These are phyloP conservation scores for Colletotrichum filicis DNA, from an alignment of 2,329 filamentous ascomycete genomes.

Conservation along the genomic window DNA sequence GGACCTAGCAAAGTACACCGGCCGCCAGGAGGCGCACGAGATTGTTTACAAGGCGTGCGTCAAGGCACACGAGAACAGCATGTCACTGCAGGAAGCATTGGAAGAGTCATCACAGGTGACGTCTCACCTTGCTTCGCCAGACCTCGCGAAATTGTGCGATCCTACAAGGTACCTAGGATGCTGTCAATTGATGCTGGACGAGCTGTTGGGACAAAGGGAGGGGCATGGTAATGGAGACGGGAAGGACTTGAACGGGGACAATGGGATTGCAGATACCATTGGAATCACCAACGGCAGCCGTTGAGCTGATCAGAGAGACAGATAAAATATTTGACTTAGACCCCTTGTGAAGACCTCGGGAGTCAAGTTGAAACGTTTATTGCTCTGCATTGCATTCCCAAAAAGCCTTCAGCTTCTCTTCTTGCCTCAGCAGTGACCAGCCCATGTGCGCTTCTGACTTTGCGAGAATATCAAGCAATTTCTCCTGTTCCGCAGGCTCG, in stretches of 20 bases:
- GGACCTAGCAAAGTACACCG: constrained; percentile 63
- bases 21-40: constrained; percentile 64
- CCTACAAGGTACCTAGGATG: constrained; percentile 34
- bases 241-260: neutral
- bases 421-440: neutral
- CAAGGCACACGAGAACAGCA: constrained; percentile 56
- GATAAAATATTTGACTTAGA: too few relatives aligned
- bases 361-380: too few relatives aligned
- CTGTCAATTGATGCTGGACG: constrained; percentile 35
- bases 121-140: constrained; percentile 45
- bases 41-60: constrained; percentile 66
- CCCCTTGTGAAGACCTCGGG: too few relatives aligned
- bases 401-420: neutral
- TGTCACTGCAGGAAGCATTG: constrained; percentile 55
- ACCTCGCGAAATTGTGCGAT: constrained; percentile 39
- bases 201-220: constrained; percentile 14
- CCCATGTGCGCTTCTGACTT: neutral
- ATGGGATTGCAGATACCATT: neutral
- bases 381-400: neutral
- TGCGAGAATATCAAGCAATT: neutral
- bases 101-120: constrained; percentile 52
- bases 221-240: neutral
- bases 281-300: neutral
- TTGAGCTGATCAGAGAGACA: neutral
- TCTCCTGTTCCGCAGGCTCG: neutral